Percentiles rank a stretch among this genome's conserved stretches.
These are phyloP conservation scores for Tuber aestivum DNA, from an alignment of 495 filamentous ascomycete genomes.

Conservation along the genomic window DNA sequence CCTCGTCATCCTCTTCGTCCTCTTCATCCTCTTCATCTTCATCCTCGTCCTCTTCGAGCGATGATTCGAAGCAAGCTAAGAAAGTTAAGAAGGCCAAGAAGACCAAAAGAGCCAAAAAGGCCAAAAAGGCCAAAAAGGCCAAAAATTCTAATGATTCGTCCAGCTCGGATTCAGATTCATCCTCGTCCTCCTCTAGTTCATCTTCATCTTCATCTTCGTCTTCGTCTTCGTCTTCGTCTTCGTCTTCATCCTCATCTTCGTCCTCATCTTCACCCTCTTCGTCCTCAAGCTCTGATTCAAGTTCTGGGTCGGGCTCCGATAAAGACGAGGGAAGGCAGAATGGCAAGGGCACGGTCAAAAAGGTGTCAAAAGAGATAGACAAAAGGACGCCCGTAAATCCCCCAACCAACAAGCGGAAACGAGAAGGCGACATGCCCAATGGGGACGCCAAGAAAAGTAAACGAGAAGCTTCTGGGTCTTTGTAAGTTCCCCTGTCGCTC, in stretches of 20 bases:
- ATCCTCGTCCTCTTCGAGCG: conserved; percentile 6
- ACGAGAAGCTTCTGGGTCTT: conserved; percentile 30
- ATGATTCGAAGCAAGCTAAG: conserved; percentile 61
- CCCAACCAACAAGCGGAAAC: conserved; percentile 47
- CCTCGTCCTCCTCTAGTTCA: conserved; percentile 38
- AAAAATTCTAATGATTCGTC: conserved; percentile 7
- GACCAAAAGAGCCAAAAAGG: conserved; percentile 44
- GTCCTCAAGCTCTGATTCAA: conserved; percentile 26
- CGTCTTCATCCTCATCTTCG: conserved; percentile 46
- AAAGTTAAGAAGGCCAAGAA: conserved; percentile 13
- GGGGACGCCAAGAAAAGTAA: conserved; percentile 43
- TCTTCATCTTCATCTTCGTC: conserved; percentile 44
- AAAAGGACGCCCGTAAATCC: conserved; percentile 9
- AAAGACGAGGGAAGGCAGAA: conserved; percentile 38
- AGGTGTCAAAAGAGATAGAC: conserved; percentile 15
- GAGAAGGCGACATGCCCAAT: conserved; percentile 46
- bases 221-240: conserved; percentile 49
- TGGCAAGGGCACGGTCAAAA: conserved; percentile 29
- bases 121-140: conserved; percentile 35
- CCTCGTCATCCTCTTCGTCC: conserved; percentile 4
- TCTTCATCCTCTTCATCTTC: conserved; percentile 6
- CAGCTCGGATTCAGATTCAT: conserved; percentile 47
- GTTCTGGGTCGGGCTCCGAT: conserved; percentile 26
- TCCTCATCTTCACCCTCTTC: conserved; percentile 47
- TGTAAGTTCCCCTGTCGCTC: conserved; percentile 33